Evolutionary conservation across 805 yeast genomes (phyloP).

Genomic region (Wickerhamomyces ciferrii): DNA sequence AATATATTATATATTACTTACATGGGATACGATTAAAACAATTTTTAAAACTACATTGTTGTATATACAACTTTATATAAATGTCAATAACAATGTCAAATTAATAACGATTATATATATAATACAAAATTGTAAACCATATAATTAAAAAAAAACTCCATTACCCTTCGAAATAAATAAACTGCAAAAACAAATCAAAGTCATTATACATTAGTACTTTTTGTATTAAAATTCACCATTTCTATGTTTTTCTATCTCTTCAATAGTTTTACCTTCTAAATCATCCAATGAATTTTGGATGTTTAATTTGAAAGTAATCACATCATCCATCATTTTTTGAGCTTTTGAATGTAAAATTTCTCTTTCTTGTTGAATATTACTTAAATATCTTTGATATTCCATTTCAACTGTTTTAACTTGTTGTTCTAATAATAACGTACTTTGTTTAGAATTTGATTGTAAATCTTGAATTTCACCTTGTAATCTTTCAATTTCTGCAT

Average conservation of each 20-base stretch:
- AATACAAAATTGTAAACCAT: not conserved
- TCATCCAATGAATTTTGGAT: conserved; percentile 62
- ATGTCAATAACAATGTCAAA: not conserved
- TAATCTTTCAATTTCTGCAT: conserved; percentile 60
- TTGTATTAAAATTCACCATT: conserved; percentile 10
- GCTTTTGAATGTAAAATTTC: conserved; percentile 47
- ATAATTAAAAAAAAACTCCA: too few species aligned
- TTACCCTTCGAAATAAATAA: not conserved
- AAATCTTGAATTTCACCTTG: conserved; percentile 52
- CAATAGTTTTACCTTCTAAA: conserved; percentile 41
- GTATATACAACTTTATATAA: too few species aligned
- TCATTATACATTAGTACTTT: too few species aligned
- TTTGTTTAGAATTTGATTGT: conserved; percentile 43
- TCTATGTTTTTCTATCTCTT: conserved; percentile 31
- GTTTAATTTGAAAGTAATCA: conserved; percentile 60
- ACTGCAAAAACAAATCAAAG: not conserved
- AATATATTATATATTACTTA: too few species aligned
- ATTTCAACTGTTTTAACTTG: conserved; percentile 45
- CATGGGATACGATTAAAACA: too few species aligned
- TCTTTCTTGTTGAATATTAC: conserved; percentile 41
- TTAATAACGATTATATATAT: not conserved
- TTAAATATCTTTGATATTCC: conserved; percentile 45
- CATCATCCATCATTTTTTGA: conserved; percentile 51
- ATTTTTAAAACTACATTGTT: not conserved
- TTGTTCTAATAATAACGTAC: conserved; percentile 41